Conservation (phyloP, 768 basidiomycete species). For the Pulveroboletus sp. region DNA sequence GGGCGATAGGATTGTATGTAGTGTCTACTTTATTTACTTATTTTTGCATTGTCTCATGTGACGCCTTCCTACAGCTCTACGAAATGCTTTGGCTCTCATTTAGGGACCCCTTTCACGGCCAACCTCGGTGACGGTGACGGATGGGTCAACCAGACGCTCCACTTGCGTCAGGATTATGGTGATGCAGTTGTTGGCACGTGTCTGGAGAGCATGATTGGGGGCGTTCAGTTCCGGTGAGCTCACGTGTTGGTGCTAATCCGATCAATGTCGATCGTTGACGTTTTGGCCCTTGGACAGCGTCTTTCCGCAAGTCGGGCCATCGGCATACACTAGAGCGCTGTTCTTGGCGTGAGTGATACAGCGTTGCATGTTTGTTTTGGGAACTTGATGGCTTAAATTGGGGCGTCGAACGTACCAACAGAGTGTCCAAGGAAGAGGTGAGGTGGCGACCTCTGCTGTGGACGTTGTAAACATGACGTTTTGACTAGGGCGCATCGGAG, state of each 20-base stretch:
- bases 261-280: not conserved
- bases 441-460: not conserved
- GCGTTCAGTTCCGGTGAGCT: conserved; percentile 44
- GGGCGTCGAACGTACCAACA: conserved; percentile 8
- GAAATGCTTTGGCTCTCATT: conserved; percentile 37
- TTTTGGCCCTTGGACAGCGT: conserved; percentile 26
- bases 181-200: conserved; percentile 38
- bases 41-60: not conserved
- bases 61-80: conserved; percentile 25
- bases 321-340: conserved; percentile 44
- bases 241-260: not conserved
- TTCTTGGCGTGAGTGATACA: conserved; percentile 50
- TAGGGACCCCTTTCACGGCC: conserved; percentile 35
- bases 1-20: conserved; percentile 58
- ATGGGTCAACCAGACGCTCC: conserved; percentile 39
- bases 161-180: conserved; percentile 43
- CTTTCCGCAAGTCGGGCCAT: conserved; percentile 54
- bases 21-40: not conserved
- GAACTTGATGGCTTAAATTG: not conserved
- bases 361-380: not conserved
- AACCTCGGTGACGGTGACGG: conserved; percentile 48
- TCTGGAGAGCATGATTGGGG: conserved; percentile 41
- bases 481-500: conserved; percentile 25
- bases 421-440: conserved; percentile 47
- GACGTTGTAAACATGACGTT: not conserved